Evolutionary conservation across 495 filamentous ascomycete species (phyloP), one percentile per base, ranked within the genome.

Genomic region (Trichodelitschia bisporula): DNA sequence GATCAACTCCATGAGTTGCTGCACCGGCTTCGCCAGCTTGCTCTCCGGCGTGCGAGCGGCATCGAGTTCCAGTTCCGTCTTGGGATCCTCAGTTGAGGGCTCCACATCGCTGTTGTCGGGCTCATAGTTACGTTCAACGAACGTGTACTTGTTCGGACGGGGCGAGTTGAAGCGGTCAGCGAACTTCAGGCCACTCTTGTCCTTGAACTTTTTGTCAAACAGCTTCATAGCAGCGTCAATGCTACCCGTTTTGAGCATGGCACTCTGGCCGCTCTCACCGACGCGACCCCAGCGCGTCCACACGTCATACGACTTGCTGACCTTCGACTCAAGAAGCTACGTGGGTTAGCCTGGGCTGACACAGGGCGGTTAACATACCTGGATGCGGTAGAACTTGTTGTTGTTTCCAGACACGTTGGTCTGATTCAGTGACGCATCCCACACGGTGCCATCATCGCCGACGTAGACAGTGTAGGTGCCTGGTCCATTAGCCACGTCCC

Each of bases 281-380:
- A 84, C 76, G 11, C 78, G 62, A 8, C 79, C 79, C 73, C 71
- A 84, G 10, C 72, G 61, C 1, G 66, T 76, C 69, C 70, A 76
- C 4, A 61, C 59, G 14, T 51, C 37, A 49, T 56, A 73, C 12
- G 8, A 8, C 6, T 36, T 13, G 11, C 44, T 35, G 34, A 19
- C 26, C 18, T 26, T 35, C 3, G 31, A 27, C n/a, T 45, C 35
- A 5, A 41, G 37, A 4, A 62, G 36, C n/a, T 45, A 18, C n/a
- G 21, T 4, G 1, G 20, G 26, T 12, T 9, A 23, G n/a, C 14
- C 21, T 19, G 4, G 12, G 12, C 21, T 24, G 21, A 24, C 21
- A 24, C 12, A 24, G 21, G 12, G 21, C 8, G 21, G 21, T 12
- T 8, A 24, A 24, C 12, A 24, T 24, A 24, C 21, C n/a, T n/a